These are phyloP conservation scores for Curvularia eragrostidis DNA, from an alignment of 2,329 filamentous ascomycete genomes.

Conservation along the genomic window DNA sequence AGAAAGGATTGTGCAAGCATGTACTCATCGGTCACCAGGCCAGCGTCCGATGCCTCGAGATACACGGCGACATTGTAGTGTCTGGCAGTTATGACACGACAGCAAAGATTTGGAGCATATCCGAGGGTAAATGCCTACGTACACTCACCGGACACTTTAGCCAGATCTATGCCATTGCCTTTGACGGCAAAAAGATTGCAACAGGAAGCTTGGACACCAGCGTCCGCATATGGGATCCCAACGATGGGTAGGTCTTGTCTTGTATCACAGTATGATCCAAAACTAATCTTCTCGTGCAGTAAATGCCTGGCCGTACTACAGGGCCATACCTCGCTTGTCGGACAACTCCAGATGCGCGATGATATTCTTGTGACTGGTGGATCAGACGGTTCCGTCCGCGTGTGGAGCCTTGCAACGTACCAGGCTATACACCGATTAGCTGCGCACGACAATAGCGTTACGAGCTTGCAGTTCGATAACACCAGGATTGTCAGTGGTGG, in stretches of 20 bases:
- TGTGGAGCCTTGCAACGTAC: conserved; percentile 93
- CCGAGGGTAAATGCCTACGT: conserved; percentile 87
- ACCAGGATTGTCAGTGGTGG: conserved; percentile 94
- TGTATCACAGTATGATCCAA: conserved; percentile 17
- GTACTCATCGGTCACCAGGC: conserved; percentile 94
- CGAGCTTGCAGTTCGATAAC: conserved; percentile 95
- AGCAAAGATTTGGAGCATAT: conserved; percentile 97
- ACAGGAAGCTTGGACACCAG: conserved; percentile 97
- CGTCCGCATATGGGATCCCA: conserved; percentile 94
- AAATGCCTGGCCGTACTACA: conserved; percentile 91
- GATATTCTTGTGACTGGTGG: conserved; percentile 95
- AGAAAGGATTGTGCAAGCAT: conserved; percentile 84
- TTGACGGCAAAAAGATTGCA: conserved; percentile 90
- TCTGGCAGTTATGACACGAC: conserved; percentile 98
- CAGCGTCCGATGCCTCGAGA: conserved; percentile 92
- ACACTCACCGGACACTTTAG: conserved; percentile 95
- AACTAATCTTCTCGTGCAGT: conserved; percentile 29
- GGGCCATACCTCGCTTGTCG: conserved; percentile 95
- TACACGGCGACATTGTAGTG: conserved; percentile 96
- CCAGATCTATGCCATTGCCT: conserved; percentile 98
- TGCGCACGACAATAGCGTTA: conserved; percentile 98
- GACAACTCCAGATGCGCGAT: conserved; percentile 93
- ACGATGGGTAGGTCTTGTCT: conserved; percentile 71
- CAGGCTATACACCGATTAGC: conserved; percentile 92
- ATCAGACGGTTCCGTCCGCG: conserved; percentile 92